Percentiles rank a stretch among this genome's conserved stretches.
These are phyloP conservation scores for Phytophthora sp. DNA, from an alignment of 352 stramenopile genomes.

Conservation along the genomic window DNA sequence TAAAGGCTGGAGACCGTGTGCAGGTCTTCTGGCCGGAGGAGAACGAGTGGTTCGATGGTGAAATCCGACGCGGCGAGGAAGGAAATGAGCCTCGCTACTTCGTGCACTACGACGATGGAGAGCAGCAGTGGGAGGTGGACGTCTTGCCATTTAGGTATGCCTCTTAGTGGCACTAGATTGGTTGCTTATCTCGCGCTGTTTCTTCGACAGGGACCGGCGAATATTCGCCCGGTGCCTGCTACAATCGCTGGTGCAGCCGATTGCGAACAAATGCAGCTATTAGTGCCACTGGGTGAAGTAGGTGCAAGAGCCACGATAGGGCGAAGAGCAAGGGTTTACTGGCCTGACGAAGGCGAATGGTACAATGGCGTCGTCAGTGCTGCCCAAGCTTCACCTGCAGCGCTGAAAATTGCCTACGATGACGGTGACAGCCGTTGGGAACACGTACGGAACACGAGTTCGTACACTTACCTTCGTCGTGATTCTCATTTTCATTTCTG, in stretches of 20 bases:
- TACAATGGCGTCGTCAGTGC: constrained; percentile 42
- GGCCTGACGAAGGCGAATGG: constrained; percentile 45
- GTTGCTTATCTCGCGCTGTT: constrained; percentile 1
- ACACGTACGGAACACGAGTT: constrained; percentile 19
- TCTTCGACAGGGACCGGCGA: constrained; percentile 8
- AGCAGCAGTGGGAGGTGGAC: constrained; percentile 56
- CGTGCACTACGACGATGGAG: constrained; percentile 58
- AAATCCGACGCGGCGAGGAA: constrained; percentile 9
- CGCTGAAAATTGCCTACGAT: constrained; percentile 52
- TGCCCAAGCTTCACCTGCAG: background rate
- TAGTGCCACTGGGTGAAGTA: constrained; percentile 11
- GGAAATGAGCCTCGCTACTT: constrained; percentile 18
- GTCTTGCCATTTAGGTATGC: too few relatives aligned
- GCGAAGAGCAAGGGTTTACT: constrained; percentile 44
- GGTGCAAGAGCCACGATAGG: constrained; percentile 6
- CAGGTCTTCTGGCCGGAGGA: constrained; percentile 59
- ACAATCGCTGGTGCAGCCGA: background rate
- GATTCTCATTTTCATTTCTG: background rate
- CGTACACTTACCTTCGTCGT: background rate
- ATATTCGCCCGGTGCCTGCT: constrained; percentile 12
- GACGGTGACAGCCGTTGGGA: constrained; percentile 60
- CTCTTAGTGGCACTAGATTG: too few relatives aligned
- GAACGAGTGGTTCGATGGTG: constrained; percentile 52
- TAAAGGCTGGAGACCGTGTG: constrained; percentile 31
- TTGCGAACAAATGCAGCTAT: constrained; percentile 45